A percentile compares a stretch with the other conserved stretches of the same genome.
Evolutionary conservation across 495 filamentous ascomycete species (phyloP).

Genomic region (Pyronema domesticum): DNA sequence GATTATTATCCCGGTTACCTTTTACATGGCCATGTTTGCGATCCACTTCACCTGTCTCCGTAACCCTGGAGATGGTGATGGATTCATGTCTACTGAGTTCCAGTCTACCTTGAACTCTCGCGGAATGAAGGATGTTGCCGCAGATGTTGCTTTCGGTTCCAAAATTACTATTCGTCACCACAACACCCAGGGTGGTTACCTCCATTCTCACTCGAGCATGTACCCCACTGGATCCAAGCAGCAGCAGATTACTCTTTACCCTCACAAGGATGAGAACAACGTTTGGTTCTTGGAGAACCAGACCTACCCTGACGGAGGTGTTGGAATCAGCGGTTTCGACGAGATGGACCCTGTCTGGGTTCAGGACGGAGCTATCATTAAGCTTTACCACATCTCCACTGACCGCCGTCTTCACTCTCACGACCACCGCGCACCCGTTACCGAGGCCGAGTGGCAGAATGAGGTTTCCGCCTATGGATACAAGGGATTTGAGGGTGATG

Average conservation of each 20-base stretch:
- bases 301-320: slow-evolving; percentile 66
- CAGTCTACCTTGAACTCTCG: slow-evolving; percentile 94
- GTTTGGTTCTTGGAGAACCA: slow-evolving; percentile 84
- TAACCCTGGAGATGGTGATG: slow-evolving; percentile 92
- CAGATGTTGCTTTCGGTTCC: slow-evolving; percentile 77
- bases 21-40: slow-evolving; percentile 90
- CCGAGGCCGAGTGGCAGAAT: slow-evolving; percentile 95
- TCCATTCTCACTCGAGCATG: slow-evolving; percentile 94
- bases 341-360: slow-evolving; percentile 48
- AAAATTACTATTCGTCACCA: slow-evolving; percentile 72
- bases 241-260: slow-evolving; percentile 94
- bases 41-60: slow-evolving; percentile 86
- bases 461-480: slow-evolving; percentile 97
- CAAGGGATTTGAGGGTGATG: slow-evolving; percentile 89
- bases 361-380: slow-evolving; percentile 60
- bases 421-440: slow-evolving; percentile 90
- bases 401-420: slow-evolving; percentile 87
- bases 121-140: slow-evolving; percentile 83
- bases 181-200: slow-evolving; percentile 93
- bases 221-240: slow-evolving; percentile 95
- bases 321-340: slow-evolving; percentile 81
- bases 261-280: slow-evolving; percentile 98
- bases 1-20: slow-evolving; percentile 70
- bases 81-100: slow-evolving; percentile 99
- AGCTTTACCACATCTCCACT: slow-evolving; percentile 66